Conservation (phyloP, 331 rosid species). For the Pyrus hybrid region DNA sequence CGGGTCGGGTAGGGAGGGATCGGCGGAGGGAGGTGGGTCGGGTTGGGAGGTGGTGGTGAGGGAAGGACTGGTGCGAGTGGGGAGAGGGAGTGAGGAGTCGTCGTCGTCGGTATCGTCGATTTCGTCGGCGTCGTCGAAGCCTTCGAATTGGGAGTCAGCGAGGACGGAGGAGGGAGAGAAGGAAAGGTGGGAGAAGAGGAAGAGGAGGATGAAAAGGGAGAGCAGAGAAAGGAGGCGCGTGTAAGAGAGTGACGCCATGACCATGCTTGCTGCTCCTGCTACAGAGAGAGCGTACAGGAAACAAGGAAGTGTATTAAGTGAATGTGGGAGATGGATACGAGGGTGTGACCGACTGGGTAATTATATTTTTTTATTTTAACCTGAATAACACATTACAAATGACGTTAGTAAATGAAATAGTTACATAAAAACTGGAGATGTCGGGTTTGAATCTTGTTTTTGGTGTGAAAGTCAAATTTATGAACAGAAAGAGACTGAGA, state of each 20-base stretch:
- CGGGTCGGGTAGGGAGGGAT: conserved; percentile 40
- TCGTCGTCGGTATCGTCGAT: conserved; percentile 52
- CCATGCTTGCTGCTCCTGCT: neutral
- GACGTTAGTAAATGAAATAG: no score
- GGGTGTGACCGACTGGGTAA: no score
- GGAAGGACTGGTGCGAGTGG: neutral
- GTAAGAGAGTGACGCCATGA: neutral
- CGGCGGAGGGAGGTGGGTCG: conserved; percentile 20
- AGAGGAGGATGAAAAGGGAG: conserved; percentile 8
- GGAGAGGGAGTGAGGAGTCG: conserved; percentile 31
- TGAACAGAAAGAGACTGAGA: no score
- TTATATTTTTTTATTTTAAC: no score
- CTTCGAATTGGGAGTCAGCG: conserved; percentile 89
- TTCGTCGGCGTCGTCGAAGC: conserved; percentile 81
- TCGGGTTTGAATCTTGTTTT: no score
- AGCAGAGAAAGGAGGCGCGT: neutral
- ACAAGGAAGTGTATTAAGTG: neutral
- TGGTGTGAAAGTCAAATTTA: no score
- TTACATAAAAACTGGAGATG: no score
- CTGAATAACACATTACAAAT: no score
- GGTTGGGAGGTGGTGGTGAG: conserved; percentile 3
- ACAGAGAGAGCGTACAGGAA: neutral
- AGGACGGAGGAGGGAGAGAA: conserved; percentile 14
- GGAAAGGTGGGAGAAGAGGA: conserved; percentile 4
- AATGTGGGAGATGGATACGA: no score